Conservation (phyloP, 2,329 filamentous ascomycete genomes). For the Diplodia scrobiculata region DNA sequence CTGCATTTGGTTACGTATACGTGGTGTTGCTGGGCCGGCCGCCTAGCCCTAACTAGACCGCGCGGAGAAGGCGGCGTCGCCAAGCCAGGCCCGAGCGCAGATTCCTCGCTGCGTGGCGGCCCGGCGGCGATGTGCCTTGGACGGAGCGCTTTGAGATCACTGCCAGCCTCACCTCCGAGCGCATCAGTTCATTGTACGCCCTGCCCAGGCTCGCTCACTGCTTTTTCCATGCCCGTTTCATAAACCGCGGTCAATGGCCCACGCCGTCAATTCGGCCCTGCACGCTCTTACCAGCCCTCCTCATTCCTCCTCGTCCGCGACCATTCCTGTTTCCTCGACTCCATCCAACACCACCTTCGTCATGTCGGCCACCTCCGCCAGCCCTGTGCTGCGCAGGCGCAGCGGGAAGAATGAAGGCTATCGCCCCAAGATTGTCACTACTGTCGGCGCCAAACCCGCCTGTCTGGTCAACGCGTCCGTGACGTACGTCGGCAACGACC, state of each 20-base stretch:
- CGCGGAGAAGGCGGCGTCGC: constrained; percentile 5
- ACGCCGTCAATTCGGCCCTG: constrained; percentile 23
- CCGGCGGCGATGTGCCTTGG: constrained; percentile 16
- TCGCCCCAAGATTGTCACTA: constrained; percentile 74
- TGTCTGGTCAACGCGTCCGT: constrained; percentile 97
- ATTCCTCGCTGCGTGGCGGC: constrained; percentile 10
- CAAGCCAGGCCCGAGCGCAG: constrained; percentile 4
- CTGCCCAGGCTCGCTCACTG: constrained; percentile 11
- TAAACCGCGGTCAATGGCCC: constrained; percentile 16
- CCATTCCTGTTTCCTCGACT: constrained; percentile 45
- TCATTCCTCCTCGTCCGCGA: constrained; percentile 21
- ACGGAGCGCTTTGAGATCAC: constrained; percentile 20
- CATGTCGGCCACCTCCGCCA: constrained; percentile 67
- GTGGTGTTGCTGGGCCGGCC: constrained; percentile 22
- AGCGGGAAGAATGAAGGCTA: constrained; percentile 69
- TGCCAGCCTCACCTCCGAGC: constrained; percentile 25
- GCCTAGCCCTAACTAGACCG: constrained; percentile 13
- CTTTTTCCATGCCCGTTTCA: constrained; percentile 14
- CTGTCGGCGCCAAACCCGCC: constrained; percentile 69
- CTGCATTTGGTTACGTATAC: constrained; percentile 17
- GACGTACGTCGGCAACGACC: constrained; percentile 96
- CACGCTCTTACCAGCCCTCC: constrained; percentile 21
- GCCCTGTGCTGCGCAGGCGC: constrained; percentile 59
- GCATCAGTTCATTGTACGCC: constrained; percentile 26
- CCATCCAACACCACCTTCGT: constrained; percentile 75